These are phyloP conservation scores for Teunomyces cretensis DNA, from an alignment of 805 yeast species.

Conservation along the genomic window DNA sequence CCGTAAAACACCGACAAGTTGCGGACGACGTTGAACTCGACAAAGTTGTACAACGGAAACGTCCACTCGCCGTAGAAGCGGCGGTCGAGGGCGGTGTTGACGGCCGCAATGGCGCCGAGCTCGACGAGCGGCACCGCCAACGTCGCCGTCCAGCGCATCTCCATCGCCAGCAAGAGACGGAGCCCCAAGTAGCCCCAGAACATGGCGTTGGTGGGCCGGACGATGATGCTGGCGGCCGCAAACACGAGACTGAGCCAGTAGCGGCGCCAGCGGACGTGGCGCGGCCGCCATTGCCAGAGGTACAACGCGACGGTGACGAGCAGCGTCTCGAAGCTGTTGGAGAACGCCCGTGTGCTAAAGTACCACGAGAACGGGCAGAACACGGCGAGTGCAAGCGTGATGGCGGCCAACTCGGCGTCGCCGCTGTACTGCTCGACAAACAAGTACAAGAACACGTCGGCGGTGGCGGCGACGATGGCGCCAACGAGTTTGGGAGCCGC, in stretches of 20 bases:
- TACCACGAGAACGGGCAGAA: slow-evolving; percentile 80
- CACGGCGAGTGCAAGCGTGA: slow-evolving; percentile 53
- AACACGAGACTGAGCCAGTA: slow-evolving; percentile 43
- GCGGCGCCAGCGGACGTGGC: slow-evolving; percentile 9
- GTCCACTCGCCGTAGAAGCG: slow-evolving; percentile 55
- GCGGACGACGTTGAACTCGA: slow-evolving; percentile 74
- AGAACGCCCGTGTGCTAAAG: slow-evolving; percentile 76
- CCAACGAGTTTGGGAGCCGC: slow-evolving; percentile 66
- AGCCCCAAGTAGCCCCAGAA: slow-evolving; percentile 71
- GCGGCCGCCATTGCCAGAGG: slow-evolving; percentile 64
- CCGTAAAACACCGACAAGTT: slow-evolving; percentile 85
- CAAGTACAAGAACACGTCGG: slow-evolving; percentile 60
- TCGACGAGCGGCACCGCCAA: slow-evolving; percentile 17
- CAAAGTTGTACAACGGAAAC: slow-evolving; percentile 66
- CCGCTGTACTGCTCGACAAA: slow-evolving; percentile 43
- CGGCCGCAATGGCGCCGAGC: slow-evolving; percentile 24
- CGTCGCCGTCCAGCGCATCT: not conserved
- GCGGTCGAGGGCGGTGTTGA: slow-evolving; percentile 53
- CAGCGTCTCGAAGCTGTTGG: slow-evolving; percentile 77
- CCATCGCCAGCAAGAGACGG: slow-evolving; percentile 11
- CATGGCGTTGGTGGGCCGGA: slow-evolving; percentile 81
- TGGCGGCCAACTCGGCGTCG: slow-evolving; percentile 33
- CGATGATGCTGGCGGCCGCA: slow-evolving; percentile 59
- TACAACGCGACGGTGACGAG: slow-evolving; percentile 65
- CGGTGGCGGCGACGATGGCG: slow-evolving; percentile 66